Base-by-base conservation (phyloP, 495 filamentous ascomycete genomes). In the Aspergillus wentii region DNA sequence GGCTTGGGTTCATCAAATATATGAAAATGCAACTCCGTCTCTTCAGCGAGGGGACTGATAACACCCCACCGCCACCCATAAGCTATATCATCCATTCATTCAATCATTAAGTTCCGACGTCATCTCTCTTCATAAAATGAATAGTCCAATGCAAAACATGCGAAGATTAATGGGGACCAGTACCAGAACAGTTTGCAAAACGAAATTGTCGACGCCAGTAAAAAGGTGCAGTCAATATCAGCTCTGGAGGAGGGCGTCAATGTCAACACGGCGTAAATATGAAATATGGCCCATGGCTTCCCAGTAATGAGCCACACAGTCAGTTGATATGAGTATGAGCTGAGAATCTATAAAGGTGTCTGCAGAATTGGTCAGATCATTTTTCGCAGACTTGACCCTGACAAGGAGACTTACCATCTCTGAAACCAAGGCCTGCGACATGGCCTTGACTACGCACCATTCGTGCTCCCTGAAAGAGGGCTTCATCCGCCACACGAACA, bases 241-340 rank as follows among this genome's bases (percentile, higher is more conserved):
- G 27, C 30, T 92, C 71, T 84, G 79, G 70, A 64, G 69, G 40
- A 88, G 79, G 73, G 85, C 38, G 35, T 91, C 83, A 43, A 94
- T 78, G 51, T 95, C 70, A 17, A 95, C 80, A 34, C 90, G 75
- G 38, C 82, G 71, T 49, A 82, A 92, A 51, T 79, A 91, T 25
- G 78, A 88, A 40, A 95, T 84, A 45, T 90, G 85, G 0, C 82
- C 81, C 63, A 88, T 83, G 4, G 65, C 54, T 32, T 78, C 68
- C 90, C 90, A 97, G 57, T 88, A 84, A 48, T 91, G 85, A 1
- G 86, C 90, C 32, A 95, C 59, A 34, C 73, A 72, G 51, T 94
- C 70, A 15, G 76, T 70, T n/a, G 82, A 86, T 22, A 92, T 73
- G 28, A 95, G 69, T 35, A 95, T 81, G 30, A 97, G 67, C 48